Evolutionary conservation across 2,329 filamentous ascomycete genomes (phyloP).

Genomic region (Aureobasidium pullulans): DNA sequence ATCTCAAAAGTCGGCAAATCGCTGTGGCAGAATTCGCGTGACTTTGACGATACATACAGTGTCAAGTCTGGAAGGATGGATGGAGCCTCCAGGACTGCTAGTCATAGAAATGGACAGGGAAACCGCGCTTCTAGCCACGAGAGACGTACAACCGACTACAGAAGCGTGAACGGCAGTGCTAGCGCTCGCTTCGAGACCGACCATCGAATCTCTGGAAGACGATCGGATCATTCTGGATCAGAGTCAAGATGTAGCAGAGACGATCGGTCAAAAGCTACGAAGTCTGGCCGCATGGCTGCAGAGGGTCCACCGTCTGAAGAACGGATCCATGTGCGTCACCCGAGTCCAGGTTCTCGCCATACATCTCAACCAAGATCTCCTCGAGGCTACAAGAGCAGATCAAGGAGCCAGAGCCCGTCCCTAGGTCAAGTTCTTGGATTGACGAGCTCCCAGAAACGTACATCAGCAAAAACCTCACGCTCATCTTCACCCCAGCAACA

Average conservation of each 20-base stretch:
- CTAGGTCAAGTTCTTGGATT: constrained; percentile 22
- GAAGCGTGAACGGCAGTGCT: background rate
- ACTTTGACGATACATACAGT: constrained; percentile 55
- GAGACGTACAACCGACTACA: background rate
- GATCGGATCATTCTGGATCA: background rate
- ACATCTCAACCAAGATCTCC: background rate
- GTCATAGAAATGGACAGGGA: constrained; percentile 19
- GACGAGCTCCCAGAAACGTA: constrained; percentile 12
- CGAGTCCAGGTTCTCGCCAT: background rate
- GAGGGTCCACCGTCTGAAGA: background rate
- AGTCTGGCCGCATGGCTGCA: background rate
- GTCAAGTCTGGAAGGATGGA: constrained; percentile 45
- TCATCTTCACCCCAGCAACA: constrained; percentile 17
- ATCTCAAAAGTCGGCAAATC: constrained; percentile 46
- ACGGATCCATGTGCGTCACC: constrained; percentile 6
- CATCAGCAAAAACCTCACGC: constrained; percentile 16
- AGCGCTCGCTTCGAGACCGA: background rate
- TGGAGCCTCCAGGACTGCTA: constrained; percentile 22
- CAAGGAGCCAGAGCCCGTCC: constrained; percentile 28
- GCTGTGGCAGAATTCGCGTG: constrained; percentile 43
- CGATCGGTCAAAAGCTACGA: background rate
- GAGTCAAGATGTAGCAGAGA: background rate
- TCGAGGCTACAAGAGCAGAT: constrained; percentile 30
- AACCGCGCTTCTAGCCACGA: background rate
- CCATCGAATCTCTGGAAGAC: background rate